phyloP scores from a whole-genome alignment of 352 stramenopile genomes.

The Hyaloperonospora arabidopsidis region DNA sequence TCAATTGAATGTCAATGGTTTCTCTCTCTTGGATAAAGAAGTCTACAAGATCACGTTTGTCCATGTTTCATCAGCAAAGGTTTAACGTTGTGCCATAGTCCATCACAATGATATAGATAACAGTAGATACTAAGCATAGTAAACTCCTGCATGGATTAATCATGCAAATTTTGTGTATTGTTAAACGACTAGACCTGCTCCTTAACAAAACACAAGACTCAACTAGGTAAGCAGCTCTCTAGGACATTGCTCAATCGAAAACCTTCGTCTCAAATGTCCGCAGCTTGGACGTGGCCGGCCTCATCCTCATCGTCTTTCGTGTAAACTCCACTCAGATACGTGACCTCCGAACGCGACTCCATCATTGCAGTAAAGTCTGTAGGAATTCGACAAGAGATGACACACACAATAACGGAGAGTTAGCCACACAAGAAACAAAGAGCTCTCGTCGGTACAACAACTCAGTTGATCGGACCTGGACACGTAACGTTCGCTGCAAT shows the following conservation, averaged over 20 bases:
- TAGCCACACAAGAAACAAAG: not conserved
- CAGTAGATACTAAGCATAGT: too few species aligned
- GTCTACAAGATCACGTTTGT: conserved; percentile 5
- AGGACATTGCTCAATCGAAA: not conserved
- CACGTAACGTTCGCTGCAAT: conserved; percentile 35
- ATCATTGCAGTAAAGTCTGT: conserved; percentile 54
- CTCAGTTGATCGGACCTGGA: conserved; percentile 23
- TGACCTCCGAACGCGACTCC: conserved; percentile 48
- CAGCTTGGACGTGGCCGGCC: not conserved
- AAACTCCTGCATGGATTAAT: too few species aligned
- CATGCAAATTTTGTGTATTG: too few species aligned
- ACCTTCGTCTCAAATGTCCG: not conserved
- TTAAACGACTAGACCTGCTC: too few species aligned
- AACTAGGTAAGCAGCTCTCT: too few species aligned
- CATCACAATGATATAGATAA: too few species aligned
- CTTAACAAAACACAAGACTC: too few species aligned
- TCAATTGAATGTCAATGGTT: conserved; percentile 14
- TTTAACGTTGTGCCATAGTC: too few species aligned
- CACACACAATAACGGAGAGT: not conserved
- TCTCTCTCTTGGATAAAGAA: not conserved
- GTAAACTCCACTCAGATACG: conserved; percentile 37
- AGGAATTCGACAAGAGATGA: not conserved
- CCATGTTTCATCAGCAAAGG: too few species aligned
- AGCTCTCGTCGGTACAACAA: conserved; percentile 12
- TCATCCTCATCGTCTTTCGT: not conserved